phyloP scores from a whole-genome alignment of 257 asterid genomes.

The Oldenlandia corymbosa region DNA sequence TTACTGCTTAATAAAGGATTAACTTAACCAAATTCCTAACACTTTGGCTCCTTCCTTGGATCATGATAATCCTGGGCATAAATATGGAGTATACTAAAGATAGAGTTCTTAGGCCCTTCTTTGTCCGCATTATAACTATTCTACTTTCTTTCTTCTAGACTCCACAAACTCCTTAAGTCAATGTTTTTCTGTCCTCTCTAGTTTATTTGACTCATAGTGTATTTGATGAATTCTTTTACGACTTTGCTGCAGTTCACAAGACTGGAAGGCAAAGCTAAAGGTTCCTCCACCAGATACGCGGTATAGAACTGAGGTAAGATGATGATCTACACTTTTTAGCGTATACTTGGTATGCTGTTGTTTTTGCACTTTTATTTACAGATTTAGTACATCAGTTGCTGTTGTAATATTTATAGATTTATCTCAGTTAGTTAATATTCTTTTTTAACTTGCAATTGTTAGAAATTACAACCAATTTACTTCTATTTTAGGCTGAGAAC shows the following conservation, averaged over 20 bases:
- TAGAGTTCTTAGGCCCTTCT: too few relatives aligned
- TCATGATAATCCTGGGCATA: too few relatives aligned
- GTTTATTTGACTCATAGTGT: neutral
- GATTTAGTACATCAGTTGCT: neutral
- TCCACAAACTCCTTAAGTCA: neutral
- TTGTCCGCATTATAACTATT: too few relatives aligned
- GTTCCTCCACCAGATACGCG: constrained; percentile 72
- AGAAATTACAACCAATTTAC: too few relatives aligned
- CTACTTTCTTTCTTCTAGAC: too few relatives aligned
- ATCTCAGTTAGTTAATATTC: neutral
- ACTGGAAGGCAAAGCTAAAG: constrained; percentile 71
- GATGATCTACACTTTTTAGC: neutral
- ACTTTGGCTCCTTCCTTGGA: too few relatives aligned
- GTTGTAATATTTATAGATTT: neutral
- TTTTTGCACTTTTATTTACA: neutral
- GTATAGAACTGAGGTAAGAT: constrained; percentile 72
- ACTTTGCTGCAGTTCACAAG: constrained; percentile 52
- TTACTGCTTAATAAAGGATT: too few relatives aligned
- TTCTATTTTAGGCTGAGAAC: neutral
- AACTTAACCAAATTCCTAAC: too few relatives aligned
- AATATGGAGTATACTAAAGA: too few relatives aligned
- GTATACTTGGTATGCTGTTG: neutral
- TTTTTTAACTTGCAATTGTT: too few relatives aligned
- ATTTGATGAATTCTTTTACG: constrained; percentile 3
- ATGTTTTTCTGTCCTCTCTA: neutral